These are phyloP conservation scores for Verticillium alfalfae DNA, from an alignment of 2,329 filamentous ascomycete genomes.

Conservation along the genomic window DNA sequence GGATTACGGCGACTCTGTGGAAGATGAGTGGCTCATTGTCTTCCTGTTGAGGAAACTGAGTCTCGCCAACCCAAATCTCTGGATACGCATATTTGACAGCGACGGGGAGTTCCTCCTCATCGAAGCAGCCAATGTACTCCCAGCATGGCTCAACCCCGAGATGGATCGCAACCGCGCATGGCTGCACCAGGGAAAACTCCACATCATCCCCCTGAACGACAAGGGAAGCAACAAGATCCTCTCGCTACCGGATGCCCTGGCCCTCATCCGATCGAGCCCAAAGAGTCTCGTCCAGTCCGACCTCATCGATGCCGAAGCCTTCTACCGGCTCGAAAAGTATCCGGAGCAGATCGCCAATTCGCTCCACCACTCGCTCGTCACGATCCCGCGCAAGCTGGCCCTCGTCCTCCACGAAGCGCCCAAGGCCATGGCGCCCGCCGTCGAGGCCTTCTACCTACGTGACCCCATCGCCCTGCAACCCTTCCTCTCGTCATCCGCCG, in stretches of 20 bases:
- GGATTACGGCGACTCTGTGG: constrained; percentile 88
- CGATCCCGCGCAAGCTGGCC: constrained; percentile 76
- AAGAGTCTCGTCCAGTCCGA: constrained; percentile 63
- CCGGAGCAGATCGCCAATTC: constrained; percentile 68
- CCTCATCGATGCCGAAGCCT: constrained; percentile 80
- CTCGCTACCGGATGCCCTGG: constrained; percentile 58
- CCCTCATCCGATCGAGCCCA: constrained; percentile 50
- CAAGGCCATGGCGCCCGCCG: constrained; percentile 71
- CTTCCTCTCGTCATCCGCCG: constrained; percentile 49
- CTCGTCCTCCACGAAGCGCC: constrained; percentile 72
- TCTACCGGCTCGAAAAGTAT: constrained; percentile 82
- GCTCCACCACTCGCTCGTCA: constrained; percentile 68
- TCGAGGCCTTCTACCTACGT: constrained; percentile 89
- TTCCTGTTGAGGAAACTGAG: constrained; percentile 81
- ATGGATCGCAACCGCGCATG: constrained; percentile 84
- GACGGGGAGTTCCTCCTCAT: constrained; percentile 95
- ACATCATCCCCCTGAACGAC: constrained; percentile 59
- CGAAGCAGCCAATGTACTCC: constrained; percentile 83
- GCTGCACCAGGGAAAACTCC: constrained; percentile 73
- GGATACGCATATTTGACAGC: constrained; percentile 77
- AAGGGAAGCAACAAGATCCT: constrained; percentile 39
- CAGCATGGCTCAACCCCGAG: constrained; percentile 87
- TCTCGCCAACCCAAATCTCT: constrained; percentile 64
- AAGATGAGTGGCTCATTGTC: constrained; percentile 96
- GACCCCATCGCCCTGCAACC: constrained; percentile 72